phyloP scores from a whole-genome alignment of 495 filamentous ascomycete species.

The Lentithecium fluviatile region DNA sequence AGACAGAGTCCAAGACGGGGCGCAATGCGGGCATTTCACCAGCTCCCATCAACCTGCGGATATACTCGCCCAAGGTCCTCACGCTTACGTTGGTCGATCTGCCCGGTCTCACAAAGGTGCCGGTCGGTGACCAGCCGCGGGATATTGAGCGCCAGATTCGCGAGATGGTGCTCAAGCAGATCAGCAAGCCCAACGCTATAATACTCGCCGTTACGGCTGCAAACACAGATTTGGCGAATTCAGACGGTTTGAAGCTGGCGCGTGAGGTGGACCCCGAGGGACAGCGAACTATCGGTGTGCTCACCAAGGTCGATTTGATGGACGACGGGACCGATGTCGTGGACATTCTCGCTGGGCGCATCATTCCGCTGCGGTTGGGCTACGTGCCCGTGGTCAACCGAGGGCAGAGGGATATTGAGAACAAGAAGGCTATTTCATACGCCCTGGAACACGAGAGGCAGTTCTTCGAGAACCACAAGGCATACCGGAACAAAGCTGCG shows the following conservation, averaged over 20 bases:
- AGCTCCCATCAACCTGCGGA: slow-evolving; percentile 91
- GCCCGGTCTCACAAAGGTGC: slow-evolving; percentile 95
- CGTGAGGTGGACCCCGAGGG: slow-evolving; percentile 97
- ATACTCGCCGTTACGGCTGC: slow-evolving; percentile 94
- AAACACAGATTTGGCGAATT: slow-evolving; percentile 98
- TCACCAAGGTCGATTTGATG: slow-evolving; percentile 99
- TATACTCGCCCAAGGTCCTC: slow-evolving; percentile 97
- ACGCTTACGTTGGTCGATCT: slow-evolving; percentile 97
- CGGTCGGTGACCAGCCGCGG: slow-evolving; percentile 95
- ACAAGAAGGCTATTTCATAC: slow-evolving; percentile 87
- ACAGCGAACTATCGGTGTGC: slow-evolving; percentile 95
- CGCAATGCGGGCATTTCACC: slow-evolving; percentile 96
- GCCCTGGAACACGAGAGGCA: slow-evolving; percentile 93
- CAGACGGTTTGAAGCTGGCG: slow-evolving; percentile 93
- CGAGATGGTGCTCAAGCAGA: slow-evolving; percentile 99
- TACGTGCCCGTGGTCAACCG: slow-evolving; percentile 99
- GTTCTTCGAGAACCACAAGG: slow-evolving; percentile 98
- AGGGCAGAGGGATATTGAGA: slow-evolving; percentile 98
- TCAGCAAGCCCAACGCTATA: slow-evolving; percentile 96
- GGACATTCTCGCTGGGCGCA: slow-evolving; percentile 96
- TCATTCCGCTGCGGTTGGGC: slow-evolving; percentile 92
- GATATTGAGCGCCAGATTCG: slow-evolving; percentile 97
- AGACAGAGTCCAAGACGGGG: slow-evolving; percentile 95
- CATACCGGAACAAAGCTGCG: slow-evolving; percentile 95
- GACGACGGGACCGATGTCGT: slow-evolving; percentile 99